phyloP scores from a whole-genome alignment of 2,329 filamentous ascomycete genomes.

The Diplodia scrobiculata region DNA sequence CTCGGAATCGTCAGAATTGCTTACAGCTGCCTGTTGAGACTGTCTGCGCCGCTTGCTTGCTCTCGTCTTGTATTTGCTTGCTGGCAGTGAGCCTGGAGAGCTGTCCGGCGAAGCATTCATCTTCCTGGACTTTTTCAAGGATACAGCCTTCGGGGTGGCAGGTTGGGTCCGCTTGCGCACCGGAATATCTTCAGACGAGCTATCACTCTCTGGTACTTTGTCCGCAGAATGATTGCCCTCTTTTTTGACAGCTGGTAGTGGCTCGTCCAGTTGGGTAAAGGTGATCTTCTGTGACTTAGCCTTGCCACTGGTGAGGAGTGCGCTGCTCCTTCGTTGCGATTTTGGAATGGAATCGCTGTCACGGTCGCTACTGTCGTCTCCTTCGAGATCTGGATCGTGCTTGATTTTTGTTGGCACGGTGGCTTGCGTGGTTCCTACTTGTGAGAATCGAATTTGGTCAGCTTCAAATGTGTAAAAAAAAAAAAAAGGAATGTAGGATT shows the following conservation, averaged over 20 bases:
- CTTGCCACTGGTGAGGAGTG: conserved; percentile 9
- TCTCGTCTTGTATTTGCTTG: not conserved
- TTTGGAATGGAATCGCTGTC: conserved; percentile 1
- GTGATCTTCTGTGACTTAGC: not conserved
- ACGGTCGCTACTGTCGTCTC: not conserved
- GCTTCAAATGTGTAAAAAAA: not conserved
- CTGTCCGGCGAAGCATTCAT: not conserved
- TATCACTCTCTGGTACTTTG: conserved; percentile 20
- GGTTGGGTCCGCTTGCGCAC: not conserved
- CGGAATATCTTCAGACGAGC: conserved; percentile 24
- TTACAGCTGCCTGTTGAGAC: not conserved
- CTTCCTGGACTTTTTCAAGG: not conserved
- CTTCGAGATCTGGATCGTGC: not conserved
- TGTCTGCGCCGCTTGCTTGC: not conserved
- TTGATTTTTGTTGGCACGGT: not conserved
- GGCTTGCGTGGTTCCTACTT: not conserved
- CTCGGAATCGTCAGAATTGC: conserved; percentile 2
- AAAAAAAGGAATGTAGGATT: no score
- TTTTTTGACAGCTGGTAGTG: not conserved
- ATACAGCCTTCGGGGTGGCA: not conserved
- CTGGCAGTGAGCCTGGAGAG: not conserved
- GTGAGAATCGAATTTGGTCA: not conserved
- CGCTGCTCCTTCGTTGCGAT: not conserved
- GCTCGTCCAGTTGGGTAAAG: not conserved
- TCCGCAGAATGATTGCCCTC: not conserved